Conservation (phyloP, 352 stramenopile genomes). For the Hyaloperonospora arabidopsidis region DNA sequence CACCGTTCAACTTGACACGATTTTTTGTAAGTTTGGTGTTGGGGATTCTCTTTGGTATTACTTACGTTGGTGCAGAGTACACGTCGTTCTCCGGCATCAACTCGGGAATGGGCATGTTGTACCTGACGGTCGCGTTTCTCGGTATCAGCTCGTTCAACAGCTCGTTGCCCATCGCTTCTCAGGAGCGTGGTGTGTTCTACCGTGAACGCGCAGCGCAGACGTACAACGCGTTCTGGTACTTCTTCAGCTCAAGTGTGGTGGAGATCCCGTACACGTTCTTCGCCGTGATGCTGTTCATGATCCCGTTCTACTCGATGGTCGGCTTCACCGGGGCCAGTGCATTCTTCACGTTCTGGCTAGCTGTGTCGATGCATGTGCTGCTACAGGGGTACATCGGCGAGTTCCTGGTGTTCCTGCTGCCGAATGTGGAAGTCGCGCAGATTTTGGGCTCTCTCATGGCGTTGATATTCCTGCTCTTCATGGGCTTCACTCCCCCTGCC, state of each 20-base stretch:
- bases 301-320: constrained; percentile 43
- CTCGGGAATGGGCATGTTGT: constrained; percentile 49
- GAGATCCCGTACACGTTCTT: constrained; percentile 64
- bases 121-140: constrained; percentile 65
- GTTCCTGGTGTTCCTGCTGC: constrained; percentile 38
- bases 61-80: constrained; percentile 32
- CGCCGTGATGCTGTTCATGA: constrained; percentile 25
- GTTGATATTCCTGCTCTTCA: constrained; percentile 47
- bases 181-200: constrained; percentile 89
- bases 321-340: constrained; percentile 36
- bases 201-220: constrained; percentile 85
- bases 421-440: constrained; percentile 31
- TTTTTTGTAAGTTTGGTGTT: constrained; percentile 57
- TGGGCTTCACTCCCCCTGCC: constrained; percentile 47
- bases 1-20: constrained; percentile 78
- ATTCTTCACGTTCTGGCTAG: constrained; percentile 52
- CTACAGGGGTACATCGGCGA: constrained; percentile 45
- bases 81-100: constrained; percentile 42
- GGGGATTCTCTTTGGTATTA: constrained; percentile 63
- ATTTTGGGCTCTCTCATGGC: constrained; percentile 35
- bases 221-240: constrained; percentile 83
- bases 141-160: constrained; percentile 71
- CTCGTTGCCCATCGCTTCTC: constrained; percentile 65
- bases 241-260: constrained; percentile 37
- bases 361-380: constrained; percentile 38